These are phyloP conservation scores for Violaceomyces palustris DNA, from an alignment of 1,284 basidiomycete genomes.

Conservation along the genomic window DNA sequence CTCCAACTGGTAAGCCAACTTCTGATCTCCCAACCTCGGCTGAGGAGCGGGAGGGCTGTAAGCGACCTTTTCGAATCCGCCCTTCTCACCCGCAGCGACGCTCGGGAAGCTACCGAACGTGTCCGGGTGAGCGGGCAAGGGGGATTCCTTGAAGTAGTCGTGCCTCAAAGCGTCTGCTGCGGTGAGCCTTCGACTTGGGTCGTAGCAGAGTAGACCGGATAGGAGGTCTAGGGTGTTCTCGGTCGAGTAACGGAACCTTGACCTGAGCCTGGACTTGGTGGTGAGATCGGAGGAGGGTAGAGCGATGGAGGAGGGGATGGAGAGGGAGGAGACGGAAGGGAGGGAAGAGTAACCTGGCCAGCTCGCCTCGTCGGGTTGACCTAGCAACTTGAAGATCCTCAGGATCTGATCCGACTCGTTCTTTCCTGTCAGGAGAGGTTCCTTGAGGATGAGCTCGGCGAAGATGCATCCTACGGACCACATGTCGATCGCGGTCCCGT, in stretches of 20 bases:
- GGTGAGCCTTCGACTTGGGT: conserved; percentile 75
- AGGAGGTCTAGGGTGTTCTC: conserved; percentile 77
- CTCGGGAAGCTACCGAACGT: conserved; percentile 94
- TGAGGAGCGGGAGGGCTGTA: conserved; percentile 7
- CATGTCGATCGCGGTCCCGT: conserved; percentile 48
- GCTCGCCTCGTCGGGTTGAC: conserved; percentile 72
- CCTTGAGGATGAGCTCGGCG: conserved; percentile 86
- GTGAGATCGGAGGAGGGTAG: conserved; percentile 10
- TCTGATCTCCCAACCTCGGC: neutral
- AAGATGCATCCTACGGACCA: conserved; percentile 99
- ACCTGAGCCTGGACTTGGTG: conserved; percentile 29
- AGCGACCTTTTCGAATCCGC: neutral
- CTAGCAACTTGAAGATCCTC: conserved; percentile 79
- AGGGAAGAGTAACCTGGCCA: conserved; percentile 81
- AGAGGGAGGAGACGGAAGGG: conserved; percentile 61
- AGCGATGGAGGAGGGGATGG: neutral
- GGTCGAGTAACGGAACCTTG: conserved; percentile 65
- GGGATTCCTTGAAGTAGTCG: conserved; percentile 87
- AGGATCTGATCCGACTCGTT: conserved; percentile 82
- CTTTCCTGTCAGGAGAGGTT: conserved; percentile 92
- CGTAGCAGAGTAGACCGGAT: conserved; percentile 76
- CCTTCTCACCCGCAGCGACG: conserved; percentile 86
- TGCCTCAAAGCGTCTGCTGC: conserved; percentile 85
- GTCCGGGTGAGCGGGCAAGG: conserved; percentile 93
- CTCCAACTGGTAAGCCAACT: conserved; percentile 13